Conservation (phyloP, 441 rosid genomes). For the Adansonia rubrostipa region DNA sequence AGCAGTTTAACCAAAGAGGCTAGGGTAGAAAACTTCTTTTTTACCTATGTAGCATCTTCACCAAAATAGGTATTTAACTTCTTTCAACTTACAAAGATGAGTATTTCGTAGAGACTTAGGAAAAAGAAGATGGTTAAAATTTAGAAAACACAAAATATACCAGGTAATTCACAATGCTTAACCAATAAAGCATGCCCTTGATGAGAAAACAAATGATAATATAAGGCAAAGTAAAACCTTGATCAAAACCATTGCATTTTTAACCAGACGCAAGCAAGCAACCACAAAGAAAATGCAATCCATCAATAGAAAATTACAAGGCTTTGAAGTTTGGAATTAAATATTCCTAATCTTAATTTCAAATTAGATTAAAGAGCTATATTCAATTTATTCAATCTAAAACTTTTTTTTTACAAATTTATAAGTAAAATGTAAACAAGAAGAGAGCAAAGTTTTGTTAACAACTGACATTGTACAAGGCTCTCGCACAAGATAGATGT, state of each 20-base stretch:
- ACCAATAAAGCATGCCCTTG: neutral
- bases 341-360: slow-evolving; percentile 10
- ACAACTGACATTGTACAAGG: slow-evolving; percentile 67
- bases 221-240: neutral
- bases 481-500: slow-evolving; percentile 70
- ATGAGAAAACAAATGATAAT: neutral
- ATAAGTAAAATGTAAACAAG: neutral
- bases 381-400: neutral
- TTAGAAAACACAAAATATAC: neutral
- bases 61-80: neutral
- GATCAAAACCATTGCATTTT: neutral
- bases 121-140: neutral
- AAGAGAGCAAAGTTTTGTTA: neutral
- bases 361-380: neutral
- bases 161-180: neutral
- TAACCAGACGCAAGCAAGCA: neutral
- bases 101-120: neutral
- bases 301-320: neutral
- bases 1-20: neutral
- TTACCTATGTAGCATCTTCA: neutral
- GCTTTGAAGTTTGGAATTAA: neutral
- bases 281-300: neutral
- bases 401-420: neutral
- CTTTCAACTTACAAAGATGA: neutral
- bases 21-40: neutral